Evolutionary conservation across 2,329 filamentous ascomycete species (phyloP), one percentile per base, ranked within the genome.

Genomic region (Monosporascus sp.): DNA sequence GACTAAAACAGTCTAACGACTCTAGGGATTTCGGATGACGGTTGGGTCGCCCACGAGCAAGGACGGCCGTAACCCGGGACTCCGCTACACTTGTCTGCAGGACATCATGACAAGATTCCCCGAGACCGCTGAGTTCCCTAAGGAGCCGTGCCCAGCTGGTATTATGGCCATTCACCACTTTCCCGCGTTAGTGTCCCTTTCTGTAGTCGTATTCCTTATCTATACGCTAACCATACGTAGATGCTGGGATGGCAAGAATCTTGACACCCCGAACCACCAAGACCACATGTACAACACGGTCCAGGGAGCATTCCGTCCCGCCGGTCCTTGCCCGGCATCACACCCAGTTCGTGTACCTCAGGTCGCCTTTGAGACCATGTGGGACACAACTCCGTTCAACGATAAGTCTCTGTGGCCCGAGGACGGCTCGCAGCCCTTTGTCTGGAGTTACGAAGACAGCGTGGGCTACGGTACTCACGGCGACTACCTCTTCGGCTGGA

Each of bases 311-410:
- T 66, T 66, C 55, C 51, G 48, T 9, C 43, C 59, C 1, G 62
- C 69, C 6, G 70, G 65, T 4, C 60, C 69, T 26, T 73, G 71
- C 56, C 71, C 71, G 7, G 59, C 65, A 2, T 65, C 64, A 4
- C 67, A 69, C 57, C 70, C 71, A 0, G 69, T 73, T 5, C 62
- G 66, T 40, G 55, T 71, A 37, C 71, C 71, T 19, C 71, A 73
- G 56, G 46, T 72, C 20, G 74, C 74, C 52, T 75, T 71, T 59
- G 74, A 77, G 61, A 72, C 75, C 3, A 72, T 77, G 56, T 77
- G 73, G 66, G 73, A 77, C 58, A 77, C 71, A 7, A 59, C 59
- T 2, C 59, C 59, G 49, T 73, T 73, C 61, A 68, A 67, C 64
- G 56, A 69, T 66, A 56, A 72, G 62, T 66, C 72, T 9, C 40